Evolutionary conservation across 164 flowering plant species (phyloP).

Genomic region (Vitis vinifera): ASM3070453v1 NC_081805.1:1495501-1496000

Average conservation of each 20-base stretch:
- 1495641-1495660: too few relatives aligned
- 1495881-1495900: not conserved
- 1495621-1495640: too few relatives aligned
- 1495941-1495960: constrained; percentile 95
- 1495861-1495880: constrained; percentile 44
- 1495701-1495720: not conserved
- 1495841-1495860: constrained; percentile 84
- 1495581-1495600: too few relatives aligned
- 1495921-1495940: constrained; percentile 51
- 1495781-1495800: constrained; percentile 78
- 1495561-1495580: too few relatives aligned
- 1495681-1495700: too few relatives aligned
- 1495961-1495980: constrained; percentile 80
- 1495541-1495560: too few relatives aligned
- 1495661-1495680: too few relatives aligned
- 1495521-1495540: too few relatives aligned
- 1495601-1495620: too few relatives aligned
- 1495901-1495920: not conserved
- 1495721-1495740: constrained; percentile 90
- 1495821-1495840: constrained; percentile 81
- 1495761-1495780: constrained; percentile 85
- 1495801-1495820: constrained; percentile 79
- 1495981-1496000: constrained; percentile 86
- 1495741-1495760: constrained; percentile 95
- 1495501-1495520: too few relatives aligned